These are phyloP conservation scores for Colletotrichum incanum DNA, from an alignment of 2,329 filamentous ascomycete species.

Conservation along the genomic window DNA sequence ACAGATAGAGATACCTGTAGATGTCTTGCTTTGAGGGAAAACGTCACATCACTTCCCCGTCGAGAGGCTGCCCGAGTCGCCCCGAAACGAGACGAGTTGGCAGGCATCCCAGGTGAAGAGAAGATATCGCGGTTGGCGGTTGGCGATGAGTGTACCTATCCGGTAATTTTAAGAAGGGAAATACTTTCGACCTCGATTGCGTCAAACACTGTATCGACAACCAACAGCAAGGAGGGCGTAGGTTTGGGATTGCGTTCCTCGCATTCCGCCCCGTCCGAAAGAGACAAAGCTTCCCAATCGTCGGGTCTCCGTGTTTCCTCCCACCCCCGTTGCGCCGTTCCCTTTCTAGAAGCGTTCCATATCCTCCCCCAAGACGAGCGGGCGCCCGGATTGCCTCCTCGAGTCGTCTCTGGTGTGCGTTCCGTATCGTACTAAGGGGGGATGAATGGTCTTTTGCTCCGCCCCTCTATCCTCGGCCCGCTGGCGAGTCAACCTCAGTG, in stretches of 20 bases:
- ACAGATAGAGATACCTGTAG: not conserved
- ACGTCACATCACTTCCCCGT: not conserved
- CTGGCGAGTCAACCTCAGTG: constrained; percentile 5
- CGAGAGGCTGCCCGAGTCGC: constrained; percentile 15
- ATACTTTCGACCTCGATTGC: not conserved
- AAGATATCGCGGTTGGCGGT: not conserved
- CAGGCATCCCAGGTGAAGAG: constrained; percentile 10
- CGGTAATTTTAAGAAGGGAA: not conserved
- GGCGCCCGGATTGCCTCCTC: constrained; percentile 7
- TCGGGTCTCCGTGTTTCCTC: constrained; percentile 32
- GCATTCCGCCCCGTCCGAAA: constrained; percentile 43
- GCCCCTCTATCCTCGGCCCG: constrained; percentile 25
- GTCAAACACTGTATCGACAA: too few species aligned
- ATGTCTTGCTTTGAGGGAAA: not conserved
- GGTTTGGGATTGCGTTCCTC: constrained; percentile 24
- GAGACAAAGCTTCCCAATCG: constrained; percentile 37
- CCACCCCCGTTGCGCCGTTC: not conserved
- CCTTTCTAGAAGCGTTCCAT: constrained; percentile 38
- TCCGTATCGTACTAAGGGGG: constrained; percentile 8
- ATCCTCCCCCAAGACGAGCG: not conserved
- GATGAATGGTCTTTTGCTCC: constrained; percentile 4
- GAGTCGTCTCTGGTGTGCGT: not conserved
- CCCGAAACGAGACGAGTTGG: constrained; percentile 26
- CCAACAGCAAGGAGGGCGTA: constrained; percentile 4
- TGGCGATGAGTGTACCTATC: not conserved